A percentile compares a stretch with the other conserved stretches of the same genome.
Evolutionary conservation across 2,329 filamentous ascomycete genomes (phyloP).

Genomic region (Curvularia lunata): DNA sequence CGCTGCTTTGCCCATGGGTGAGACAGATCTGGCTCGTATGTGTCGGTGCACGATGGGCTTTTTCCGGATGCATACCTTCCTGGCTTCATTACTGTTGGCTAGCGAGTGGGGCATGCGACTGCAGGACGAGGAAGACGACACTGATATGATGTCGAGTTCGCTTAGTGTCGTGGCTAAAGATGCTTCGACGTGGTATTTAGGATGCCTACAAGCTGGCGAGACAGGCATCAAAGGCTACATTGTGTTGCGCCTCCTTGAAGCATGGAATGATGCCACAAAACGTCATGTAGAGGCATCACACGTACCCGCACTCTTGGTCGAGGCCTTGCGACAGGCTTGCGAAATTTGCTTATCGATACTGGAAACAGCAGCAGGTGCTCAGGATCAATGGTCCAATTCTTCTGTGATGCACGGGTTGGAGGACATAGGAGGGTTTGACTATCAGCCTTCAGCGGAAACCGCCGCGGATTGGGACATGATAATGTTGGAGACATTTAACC

Average conservation of each 20-base stretch:
- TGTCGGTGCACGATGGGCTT: slow-evolving; percentile 34
- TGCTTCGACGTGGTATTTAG: slow-evolving; percentile 28
- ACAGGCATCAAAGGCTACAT: slow-evolving; percentile 41
- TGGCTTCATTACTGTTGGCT: slow-evolving; percentile 29
- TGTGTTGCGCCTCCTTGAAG: slow-evolving; percentile 26
- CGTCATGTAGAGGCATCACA: slow-evolving; percentile 18
- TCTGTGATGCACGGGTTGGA: not conserved
- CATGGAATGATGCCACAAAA: slow-evolving; percentile 32
- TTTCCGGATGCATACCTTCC: slow-evolving; percentile 32
- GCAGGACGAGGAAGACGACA: slow-evolving; percentile 33
- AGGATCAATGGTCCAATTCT: slow-evolving; percentile 1
- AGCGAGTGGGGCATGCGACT: slow-evolving; percentile 32
- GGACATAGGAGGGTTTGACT: slow-evolving; percentile 6
- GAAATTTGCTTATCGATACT: slow-evolving; percentile 29
- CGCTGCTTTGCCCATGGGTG: not conserved
- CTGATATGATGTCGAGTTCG: slow-evolving; percentile 25
- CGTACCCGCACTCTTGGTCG: slow-evolving; percentile 20
- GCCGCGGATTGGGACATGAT: slow-evolving; percentile 28
- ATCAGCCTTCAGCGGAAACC: slow-evolving; percentile 18
- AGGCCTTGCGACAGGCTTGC: slow-evolving; percentile 25
- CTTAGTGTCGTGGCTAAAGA: slow-evolving; percentile 29
- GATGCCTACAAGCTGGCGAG: slow-evolving; percentile 37
- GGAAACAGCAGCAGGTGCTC: slow-evolving; percentile 21
- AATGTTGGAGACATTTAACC: slow-evolving; percentile 25
- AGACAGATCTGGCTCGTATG: slow-evolving; percentile 28